Evolutionary conservation across 1,284 basidiomycete species (phyloP).

Genomic region (Pulveroboletus sp.): DNA sequence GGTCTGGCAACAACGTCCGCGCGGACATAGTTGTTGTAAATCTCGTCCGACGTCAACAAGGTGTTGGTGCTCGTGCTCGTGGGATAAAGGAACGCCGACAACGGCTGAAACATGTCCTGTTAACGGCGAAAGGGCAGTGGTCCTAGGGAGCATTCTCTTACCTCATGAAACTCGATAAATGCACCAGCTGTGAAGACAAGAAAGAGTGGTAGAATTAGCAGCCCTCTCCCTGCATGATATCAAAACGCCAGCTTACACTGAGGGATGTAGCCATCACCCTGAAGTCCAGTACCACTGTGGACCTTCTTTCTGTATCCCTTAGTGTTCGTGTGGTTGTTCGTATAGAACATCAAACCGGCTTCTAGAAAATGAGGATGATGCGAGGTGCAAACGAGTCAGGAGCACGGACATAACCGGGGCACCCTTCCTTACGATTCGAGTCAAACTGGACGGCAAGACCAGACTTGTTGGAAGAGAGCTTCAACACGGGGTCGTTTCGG

Average conservation of each 20-base stretch:
- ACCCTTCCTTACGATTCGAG: constrained; percentile 59
- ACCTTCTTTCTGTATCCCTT: constrained; percentile 67
- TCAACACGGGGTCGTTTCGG: constrained; percentile 48
- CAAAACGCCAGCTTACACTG: constrained; percentile 45
- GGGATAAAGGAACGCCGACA: constrained; percentile 52
- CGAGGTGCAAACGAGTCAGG: not conserved
- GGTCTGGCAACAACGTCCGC: constrained; percentile 41
- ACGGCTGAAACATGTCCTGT: constrained; percentile 36
- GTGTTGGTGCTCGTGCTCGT: constrained; percentile 49
- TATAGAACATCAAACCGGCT: constrained; percentile 73
- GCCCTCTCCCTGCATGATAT: not conserved
- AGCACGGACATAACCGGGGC: not conserved
- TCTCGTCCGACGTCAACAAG: constrained; percentile 55
- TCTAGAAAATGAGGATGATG: constrained; percentile 42
- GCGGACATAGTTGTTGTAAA: constrained; percentile 62
- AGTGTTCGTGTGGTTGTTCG: constrained; percentile 52
- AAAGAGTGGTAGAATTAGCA: not conserved
- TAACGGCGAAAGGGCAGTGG: not conserved
- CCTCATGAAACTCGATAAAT: constrained; percentile 76
- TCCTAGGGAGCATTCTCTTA: constrained; percentile 15
- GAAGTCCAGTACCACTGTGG: constrained; percentile 69
- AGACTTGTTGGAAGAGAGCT: constrained; percentile 56
- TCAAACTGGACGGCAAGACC: constrained; percentile 63
- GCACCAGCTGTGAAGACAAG: constrained; percentile 51
- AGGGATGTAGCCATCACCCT: constrained; percentile 59